Percentiles rank a stretch among this genome's conserved stretches.
Evolutionary conservation across 2,329 filamentous ascomycete genomes (phyloP).

Genomic region (Neofusicoccum parvum): DNA sequence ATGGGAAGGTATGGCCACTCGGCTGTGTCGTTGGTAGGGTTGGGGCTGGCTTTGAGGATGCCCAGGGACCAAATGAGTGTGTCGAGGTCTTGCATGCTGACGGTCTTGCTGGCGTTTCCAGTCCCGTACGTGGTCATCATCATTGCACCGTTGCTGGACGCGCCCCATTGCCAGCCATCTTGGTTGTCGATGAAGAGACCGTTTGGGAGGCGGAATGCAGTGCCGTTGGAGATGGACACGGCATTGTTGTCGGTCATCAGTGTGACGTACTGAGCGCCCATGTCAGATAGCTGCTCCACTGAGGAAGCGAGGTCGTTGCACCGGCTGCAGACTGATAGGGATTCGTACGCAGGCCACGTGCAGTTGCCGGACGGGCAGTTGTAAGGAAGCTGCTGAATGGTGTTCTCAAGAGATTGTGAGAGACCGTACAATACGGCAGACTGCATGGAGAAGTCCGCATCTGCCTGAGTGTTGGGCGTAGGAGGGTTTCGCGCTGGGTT

Average conservation of each 20-base stretch:
- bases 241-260: not conserved
- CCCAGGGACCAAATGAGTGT: constrained; percentile 20
- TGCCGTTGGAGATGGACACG: not conserved
- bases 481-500: not conserved
- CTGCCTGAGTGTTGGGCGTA: not conserved
- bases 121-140: constrained; percentile 20
- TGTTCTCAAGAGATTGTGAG: not conserved
- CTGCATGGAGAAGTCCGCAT: constrained; percentile 24
- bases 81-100: constrained; percentile 7
- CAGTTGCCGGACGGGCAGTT: constrained; percentile 23
- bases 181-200: constrained; percentile 21
- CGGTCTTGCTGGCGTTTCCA: not conserved
- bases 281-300: not conserved
- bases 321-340: constrained; percentile 21
- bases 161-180: not conserved
- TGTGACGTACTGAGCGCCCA: not conserved
- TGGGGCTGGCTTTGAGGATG: not conserved
- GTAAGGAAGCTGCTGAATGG: constrained; percentile 12
- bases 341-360: constrained; percentile 14
- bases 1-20: constrained; percentile 17
- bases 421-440: constrained; percentile 21
- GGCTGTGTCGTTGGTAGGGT: not conserved
- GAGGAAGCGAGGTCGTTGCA: not conserved
- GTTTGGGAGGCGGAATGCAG: constrained; percentile 18
- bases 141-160: not conserved